Conservation (phyloP, 1,139 yeast genomes). For the Diutina ranongensis region DNA sequence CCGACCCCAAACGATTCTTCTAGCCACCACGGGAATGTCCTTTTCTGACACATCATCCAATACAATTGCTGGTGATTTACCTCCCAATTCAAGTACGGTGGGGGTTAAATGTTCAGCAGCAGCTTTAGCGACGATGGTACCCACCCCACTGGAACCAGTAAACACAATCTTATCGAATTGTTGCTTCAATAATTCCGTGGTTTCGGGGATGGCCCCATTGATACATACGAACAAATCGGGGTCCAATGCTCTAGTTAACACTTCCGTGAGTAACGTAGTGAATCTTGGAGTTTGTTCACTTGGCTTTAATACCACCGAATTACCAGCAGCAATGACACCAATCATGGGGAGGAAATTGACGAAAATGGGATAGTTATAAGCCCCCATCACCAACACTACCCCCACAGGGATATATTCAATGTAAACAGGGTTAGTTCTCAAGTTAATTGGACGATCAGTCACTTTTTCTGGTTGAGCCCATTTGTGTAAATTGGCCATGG, state of each 20-base stretch:
- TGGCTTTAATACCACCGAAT: conserved; percentile 71
- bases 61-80: conserved; percentile 79
- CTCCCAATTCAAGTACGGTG: conserved; percentile 74
- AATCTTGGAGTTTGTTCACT: conserved; percentile 65
- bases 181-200: conserved; percentile 52
- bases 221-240: conserved; percentile 50
- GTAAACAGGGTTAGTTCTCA: conserved; percentile 36
- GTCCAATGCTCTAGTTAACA: conserved; percentile 44
- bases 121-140: conserved; percentile 62
- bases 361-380: conserved; percentile 78
- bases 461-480: conserved; percentile 51
- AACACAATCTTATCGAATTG: conserved; percentile 76
- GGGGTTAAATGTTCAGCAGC: conserved; percentile 87
- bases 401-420: conserved; percentile 69
- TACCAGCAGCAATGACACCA: conserved; percentile 85
- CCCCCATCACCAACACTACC: conserved; percentile 62
- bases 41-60: conserved; percentile 35
- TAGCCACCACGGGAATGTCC: conserved; percentile 44
- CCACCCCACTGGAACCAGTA: conserved; percentile 75
- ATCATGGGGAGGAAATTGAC: conserved; percentile 57
- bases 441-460: conserved; percentile 30
- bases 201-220: conserved; percentile 65
- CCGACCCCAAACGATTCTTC: conserved; percentile 68
- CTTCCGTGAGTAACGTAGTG: conserved; percentile 39
- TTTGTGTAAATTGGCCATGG: conserved; percentile 46